Evolutionary conservation across 495 filamentous ascomycete species (phyloP).

Genomic region (Penicillium riverlandense): DNA sequence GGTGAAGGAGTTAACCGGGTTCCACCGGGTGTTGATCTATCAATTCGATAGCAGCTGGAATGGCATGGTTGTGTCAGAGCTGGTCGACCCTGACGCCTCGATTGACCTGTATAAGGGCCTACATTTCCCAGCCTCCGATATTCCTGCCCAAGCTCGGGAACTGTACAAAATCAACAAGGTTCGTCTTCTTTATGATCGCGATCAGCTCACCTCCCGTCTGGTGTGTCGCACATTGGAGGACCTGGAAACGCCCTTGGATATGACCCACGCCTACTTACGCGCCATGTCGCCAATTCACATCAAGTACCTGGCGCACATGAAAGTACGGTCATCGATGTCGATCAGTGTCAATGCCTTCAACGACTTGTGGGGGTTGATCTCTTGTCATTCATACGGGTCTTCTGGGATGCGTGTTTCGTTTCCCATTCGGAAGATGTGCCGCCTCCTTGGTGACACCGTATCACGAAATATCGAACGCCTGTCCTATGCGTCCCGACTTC

Average conservation of each 20-base stretch:
- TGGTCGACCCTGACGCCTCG: conserved; percentile 73
- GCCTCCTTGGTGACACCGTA: conserved; percentile 80
- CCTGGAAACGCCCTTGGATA: conserved; percentile 70
- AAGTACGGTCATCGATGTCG: conserved; percentile 85
- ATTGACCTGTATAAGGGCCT: conserved; percentile 85
- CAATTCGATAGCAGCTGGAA: conserved; percentile 83
- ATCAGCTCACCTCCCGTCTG: conserved; percentile 53
- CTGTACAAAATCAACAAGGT: conserved; percentile 61
- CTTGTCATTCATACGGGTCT: conserved; percentile 80
- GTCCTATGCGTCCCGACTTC: conserved; percentile 76
- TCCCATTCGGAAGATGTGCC: conserved; percentile 88
- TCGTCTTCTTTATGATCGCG: conserved; percentile 31
- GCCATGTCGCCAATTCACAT: conserved; percentile 84
- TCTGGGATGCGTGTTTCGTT: conserved; percentile 85
- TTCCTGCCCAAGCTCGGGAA: conserved; percentile 74
- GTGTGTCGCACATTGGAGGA: conserved; percentile 75
- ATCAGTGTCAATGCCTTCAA: conserved; percentile 83
- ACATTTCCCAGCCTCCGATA: conserved; percentile 87
- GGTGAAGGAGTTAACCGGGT: conserved; percentile 75
- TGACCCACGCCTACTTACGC: conserved; percentile 78
- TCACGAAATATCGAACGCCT: conserved; percentile 86
- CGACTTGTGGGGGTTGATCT: conserved; percentile 84
- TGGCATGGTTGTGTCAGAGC: conserved; percentile 78
- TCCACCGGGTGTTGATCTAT: conserved; percentile 90
- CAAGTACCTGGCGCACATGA: conserved; percentile 89